Evolutionary conservation across 208 protist species (phyloP), one percentile per base, ranked within the genome.

Genomic region (Trypanosoma lewisi): DNA sequence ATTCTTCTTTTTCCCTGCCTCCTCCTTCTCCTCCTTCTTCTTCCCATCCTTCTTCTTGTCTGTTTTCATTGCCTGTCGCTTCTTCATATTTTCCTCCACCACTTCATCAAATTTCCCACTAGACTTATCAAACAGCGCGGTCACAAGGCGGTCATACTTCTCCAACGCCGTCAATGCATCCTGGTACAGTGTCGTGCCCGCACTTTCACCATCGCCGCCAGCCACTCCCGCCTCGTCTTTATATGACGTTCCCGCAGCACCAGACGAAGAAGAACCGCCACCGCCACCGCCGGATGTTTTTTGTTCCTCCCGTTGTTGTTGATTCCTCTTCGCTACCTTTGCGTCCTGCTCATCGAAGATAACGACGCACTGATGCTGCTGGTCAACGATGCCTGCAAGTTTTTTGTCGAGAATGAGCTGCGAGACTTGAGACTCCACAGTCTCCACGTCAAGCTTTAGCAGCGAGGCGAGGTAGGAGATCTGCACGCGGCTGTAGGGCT

Each of bases 361-460:
- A n/a, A 97, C 83, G 0, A 98, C 78, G 59, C 93, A 98, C 37
- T 85, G 75, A 56, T 91, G 80, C 58, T 92, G 80, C 69, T 97
- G 89, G 42, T 97, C 93, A 11, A 96, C 86, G 34, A 95, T 95
- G 12, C 97, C 98, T 37, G 73, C 66, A 44, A 99, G 88, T 74
- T 98, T 98, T 39, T 98, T 91, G 79, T 99, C 98, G 0, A 99
- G 80, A 67, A 99, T 99, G 74, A 99, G 99, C 70, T 99, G 95
- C 25, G 97, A 99, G 0, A 99, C 78, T 41, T 81, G 87, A 36
- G 74, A 75, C 82, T 96, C 89, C 36, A 96, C 78, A 11, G 75
- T 57, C 37, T 73, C 78, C 23, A 58, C 79, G 30, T 93, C 85
- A 12, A 99, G 78, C 50, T 88, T 64, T 62, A 99, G 85, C 2